These are phyloP conservation scores for Stenocarpella maydis DNA, from an alignment of 2,329 filamentous ascomycete genomes.

Conservation along the genomic window DNA sequence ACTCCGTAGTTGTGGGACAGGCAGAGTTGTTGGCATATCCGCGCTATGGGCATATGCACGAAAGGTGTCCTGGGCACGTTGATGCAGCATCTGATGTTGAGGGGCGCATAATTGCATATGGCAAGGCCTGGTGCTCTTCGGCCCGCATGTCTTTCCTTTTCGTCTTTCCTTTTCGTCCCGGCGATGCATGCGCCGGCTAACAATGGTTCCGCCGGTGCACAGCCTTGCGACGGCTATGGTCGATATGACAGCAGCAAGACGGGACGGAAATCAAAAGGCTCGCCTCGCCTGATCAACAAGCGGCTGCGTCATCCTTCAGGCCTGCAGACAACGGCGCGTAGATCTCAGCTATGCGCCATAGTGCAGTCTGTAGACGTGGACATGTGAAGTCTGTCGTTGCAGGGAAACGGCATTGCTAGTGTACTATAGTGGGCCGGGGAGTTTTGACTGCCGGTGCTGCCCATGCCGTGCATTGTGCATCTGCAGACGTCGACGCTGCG, in stretches of 20 bases:
- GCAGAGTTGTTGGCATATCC: neutral
- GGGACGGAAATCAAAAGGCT: neutral
- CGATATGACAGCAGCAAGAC: neutral
- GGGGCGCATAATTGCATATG: neutral
- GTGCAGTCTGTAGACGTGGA: neutral
- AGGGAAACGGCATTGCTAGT: neutral
- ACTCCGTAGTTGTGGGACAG: neutral
- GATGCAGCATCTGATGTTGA: neutral
- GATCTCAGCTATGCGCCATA: no score
- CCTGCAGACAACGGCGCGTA: neutral
- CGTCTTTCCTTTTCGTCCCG: neutral
- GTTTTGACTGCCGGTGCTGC: slow-evolving; percentile 20
- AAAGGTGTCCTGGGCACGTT: neutral
- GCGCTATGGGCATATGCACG: neutral
- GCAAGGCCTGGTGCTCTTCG: neutral
- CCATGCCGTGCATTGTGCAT: slow-evolving; percentile 14
- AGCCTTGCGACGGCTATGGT: neutral
- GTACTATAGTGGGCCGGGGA: neutral
- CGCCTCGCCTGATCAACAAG: neutral
- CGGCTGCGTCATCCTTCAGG: neutral
- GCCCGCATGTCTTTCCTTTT: neutral
- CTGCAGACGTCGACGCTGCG: neutral
- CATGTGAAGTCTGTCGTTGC: slow-evolving; percentile 6
- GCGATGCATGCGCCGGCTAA: neutral
- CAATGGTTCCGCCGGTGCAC: neutral